Percentiles rank a stretch among this genome's conserved stretches.
These are phyloP conservation scores for Aspergillus tanneri DNA, from an alignment of 2,329 filamentous ascomycete species.

Conservation along the genomic window DNA sequence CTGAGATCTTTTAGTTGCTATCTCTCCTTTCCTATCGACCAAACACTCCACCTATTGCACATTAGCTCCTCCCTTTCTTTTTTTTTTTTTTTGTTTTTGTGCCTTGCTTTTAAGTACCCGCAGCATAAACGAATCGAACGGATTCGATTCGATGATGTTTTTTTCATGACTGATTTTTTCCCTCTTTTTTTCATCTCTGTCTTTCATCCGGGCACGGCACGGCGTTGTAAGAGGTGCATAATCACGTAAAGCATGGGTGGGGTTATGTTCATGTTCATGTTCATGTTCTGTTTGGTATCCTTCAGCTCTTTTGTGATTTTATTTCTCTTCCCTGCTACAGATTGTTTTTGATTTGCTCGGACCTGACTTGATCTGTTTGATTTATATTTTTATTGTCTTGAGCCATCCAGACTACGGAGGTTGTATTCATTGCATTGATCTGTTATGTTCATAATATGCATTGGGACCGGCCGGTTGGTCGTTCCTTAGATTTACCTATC, in stretches of 20 bases:
- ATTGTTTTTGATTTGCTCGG: too few species aligned
- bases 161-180: constrained; percentile 1
- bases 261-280: constrained; percentile 3
- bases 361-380: too few species aligned
- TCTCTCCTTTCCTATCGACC: constrained; percentile 6
- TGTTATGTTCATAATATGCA: too few species aligned
- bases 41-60: constrained; percentile 12
- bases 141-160: not conserved
- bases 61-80: constrained; percentile 11
- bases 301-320: not conserved
- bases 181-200: not conserved
- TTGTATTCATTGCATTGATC: too few species aligned
- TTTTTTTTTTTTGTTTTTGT: constrained; percentile 2
- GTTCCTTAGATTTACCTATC: too few species aligned
- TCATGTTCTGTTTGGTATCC: too few species aligned
- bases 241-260: constrained; percentile 20
- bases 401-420: too few species aligned
- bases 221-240: constrained; percentile 26
- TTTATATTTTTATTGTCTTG: too few species aligned
- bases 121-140: not conserved
- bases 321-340: too few species aligned
- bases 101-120: not conserved
- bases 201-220: constrained; percentile 12
- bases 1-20: not conserved
- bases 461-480: too few species aligned